These are phyloP conservation scores for Ceratocystis diversiconidia DNA, from an alignment of 2,329 filamentous ascomycete species.

Conservation along the genomic window DNA sequence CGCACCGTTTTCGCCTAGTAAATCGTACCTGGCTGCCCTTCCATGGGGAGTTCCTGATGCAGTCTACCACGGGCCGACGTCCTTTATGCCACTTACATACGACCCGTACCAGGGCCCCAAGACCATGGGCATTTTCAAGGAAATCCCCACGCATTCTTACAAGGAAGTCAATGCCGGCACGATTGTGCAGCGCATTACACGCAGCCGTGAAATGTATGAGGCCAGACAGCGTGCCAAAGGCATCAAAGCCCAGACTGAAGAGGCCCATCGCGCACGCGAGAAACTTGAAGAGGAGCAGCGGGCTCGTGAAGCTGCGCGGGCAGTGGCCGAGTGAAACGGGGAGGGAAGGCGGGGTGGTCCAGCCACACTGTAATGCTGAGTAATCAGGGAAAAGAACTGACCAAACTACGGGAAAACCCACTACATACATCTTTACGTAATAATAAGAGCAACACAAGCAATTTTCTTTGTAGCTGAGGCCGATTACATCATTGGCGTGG, in stretches of 20 bases:
- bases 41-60: conserved; percentile 61
- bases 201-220: conserved; percentile 75
- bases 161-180: conserved; percentile 80
- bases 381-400: not conserved
- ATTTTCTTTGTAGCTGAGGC: not conserved
- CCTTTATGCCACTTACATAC: conserved; percentile 69
- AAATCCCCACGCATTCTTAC: conserved; percentile 66
- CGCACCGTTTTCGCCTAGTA: conserved; percentile 75
- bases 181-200: conserved; percentile 83
- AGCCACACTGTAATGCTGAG: not conserved
- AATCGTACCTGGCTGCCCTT: conserved; percentile 58
- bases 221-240: conserved; percentile 83
- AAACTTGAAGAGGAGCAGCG: conserved; percentile 45
- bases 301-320: conserved; percentile 31
- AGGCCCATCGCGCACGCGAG: conserved; percentile 47
- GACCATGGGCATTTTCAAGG: conserved; percentile 66
- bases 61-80: conserved; percentile 92
- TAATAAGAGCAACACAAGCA: not conserved
- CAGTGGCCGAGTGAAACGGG: not conserved
- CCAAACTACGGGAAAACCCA: not conserved
- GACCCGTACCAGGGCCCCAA: conserved; percentile 73
- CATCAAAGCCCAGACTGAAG: conserved; percentile 67
- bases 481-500: not conserved
- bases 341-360: not conserved
- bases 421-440: not conserved